Percentiles rank a stretch among this genome's conserved stretches.
These are phyloP conservation scores for Nicotiana paniculata DNA, from an alignment of 257 asterid species.

Conservation along the genomic window DNA sequence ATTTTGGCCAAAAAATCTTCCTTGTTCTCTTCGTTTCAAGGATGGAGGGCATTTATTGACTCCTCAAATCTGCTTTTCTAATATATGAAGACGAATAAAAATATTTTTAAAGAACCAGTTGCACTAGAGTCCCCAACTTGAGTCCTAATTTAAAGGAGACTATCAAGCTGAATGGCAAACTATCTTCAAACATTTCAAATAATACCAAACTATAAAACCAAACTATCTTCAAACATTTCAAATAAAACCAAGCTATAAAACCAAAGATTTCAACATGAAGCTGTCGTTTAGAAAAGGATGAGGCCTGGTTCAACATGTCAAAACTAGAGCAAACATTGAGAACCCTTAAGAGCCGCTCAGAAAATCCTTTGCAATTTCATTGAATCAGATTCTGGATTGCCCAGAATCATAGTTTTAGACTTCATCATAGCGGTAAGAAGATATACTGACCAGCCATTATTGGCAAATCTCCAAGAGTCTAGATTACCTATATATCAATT, in stretches of 20 bases:
- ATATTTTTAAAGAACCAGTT: too few species aligned
- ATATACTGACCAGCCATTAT: not conserved
- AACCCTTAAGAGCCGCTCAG: too few species aligned
- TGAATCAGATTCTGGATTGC: not conserved
- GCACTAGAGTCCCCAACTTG: too few species aligned
- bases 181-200: not conserved
- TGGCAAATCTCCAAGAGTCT: not conserved
- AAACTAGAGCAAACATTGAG: not conserved
- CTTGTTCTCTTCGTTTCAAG: too few species aligned
- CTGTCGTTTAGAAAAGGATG: not conserved
- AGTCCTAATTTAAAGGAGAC: too few species aligned
- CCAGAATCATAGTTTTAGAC: not conserved
- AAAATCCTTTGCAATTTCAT: not conserved
- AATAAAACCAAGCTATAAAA: not conserved
- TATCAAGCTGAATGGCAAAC: too few species aligned
- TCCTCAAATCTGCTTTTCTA: too few species aligned
- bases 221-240: not conserved
- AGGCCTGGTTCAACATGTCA: not conserved
- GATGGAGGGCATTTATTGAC: too few species aligned
- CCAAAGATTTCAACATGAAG: not conserved
- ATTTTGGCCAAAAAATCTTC: too few species aligned
- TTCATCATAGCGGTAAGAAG: not conserved
- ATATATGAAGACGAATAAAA: too few species aligned
- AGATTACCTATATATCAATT: not conserved
- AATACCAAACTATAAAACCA: not conserved